Base-by-base conservation (phyloP, 495 filamentous ascomycete genomes). In the Tuber indicum region DNA sequence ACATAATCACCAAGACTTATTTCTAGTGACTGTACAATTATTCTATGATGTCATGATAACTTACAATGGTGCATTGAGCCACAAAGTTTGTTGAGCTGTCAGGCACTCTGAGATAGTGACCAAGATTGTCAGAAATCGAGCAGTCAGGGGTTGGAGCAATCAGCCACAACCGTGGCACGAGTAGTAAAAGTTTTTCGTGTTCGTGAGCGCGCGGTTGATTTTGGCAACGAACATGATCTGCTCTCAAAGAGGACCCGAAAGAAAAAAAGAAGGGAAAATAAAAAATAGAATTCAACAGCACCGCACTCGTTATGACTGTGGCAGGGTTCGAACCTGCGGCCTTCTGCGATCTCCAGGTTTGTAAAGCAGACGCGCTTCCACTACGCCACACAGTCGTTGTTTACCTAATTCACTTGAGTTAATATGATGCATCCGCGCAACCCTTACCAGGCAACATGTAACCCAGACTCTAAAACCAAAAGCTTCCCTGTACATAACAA, bases 311-410 rank as follows among this genome's bases (percentile, higher is more conserved):
- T 72, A 47, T 80, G 78, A 80, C 78, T 80, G 77, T 80, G 78
- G 78, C 78, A 80, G 78, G 78, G 78, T 80, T 80, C 78, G 77
- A 80, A 80, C 78, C 78, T 80, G 78, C 77, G 78, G 72, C 78
- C 78, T 80, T 80, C 78, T 80, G 78, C 78, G 78, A 66, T 66
- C 36, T 36, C 17, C 26, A 66, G 1, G 0, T 26, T 1, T 80
- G 78, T 80, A 80, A 80, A 80, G 78, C 78, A 80, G 78, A 80
- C 78, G 77, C 78, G 78, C 78, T 80, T 79, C 78, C 78, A 80
- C 78, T 80, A 80, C 78, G 78, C 78, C 79, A 80, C 78, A 80
- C 78, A 74, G 78, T 80, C 78, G 76, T 76, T 66, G 71, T 7
- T 69, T 23, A n/a, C 4, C n/a, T 9, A 10, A 9, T 36, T 36